Conservation (phyloP, 768 basidiomycete genomes). For the Trametes cinnabarina region DNA sequence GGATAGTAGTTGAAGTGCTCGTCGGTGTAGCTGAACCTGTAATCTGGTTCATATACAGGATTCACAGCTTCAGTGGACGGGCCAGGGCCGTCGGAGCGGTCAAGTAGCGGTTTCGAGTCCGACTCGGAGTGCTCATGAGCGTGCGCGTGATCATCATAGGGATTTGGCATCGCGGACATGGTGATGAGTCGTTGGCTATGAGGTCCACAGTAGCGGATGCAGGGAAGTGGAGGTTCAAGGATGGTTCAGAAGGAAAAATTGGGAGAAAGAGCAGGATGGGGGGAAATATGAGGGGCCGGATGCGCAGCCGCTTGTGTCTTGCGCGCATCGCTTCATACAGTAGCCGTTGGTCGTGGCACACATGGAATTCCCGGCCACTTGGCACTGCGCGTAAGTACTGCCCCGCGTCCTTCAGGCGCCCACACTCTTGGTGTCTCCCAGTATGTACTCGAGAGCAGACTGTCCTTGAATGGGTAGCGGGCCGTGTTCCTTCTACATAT, state of each 20-base stretch:
- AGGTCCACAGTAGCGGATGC: not conserved
- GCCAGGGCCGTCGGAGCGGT: not conserved
- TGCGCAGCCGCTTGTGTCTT: not conserved
- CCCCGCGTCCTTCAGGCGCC: conserved; percentile 3
- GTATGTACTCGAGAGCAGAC: no score
- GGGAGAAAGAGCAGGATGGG: not conserved
- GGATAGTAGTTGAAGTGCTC: conserved; percentile 19
- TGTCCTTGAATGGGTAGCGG: no score
- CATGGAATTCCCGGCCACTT: conserved; percentile 8
- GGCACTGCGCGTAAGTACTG: conserved; percentile 7
- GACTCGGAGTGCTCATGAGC: conserved; percentile 12
- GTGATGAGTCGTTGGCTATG: conserved; percentile 6
- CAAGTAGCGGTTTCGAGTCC: conserved; percentile 13
- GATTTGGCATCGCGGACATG: conserved; percentile 13
- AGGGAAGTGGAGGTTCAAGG: not conserved
- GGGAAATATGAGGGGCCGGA: not conserved
- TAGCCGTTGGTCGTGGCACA: conserved; percentile 1
- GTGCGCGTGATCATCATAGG: conserved; percentile 10
- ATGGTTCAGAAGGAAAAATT: not conserved
- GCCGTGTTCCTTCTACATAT: no score
- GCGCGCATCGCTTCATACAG: conserved; percentile 12
- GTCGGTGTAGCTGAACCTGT: conserved; percentile 17
- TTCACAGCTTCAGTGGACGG: not conserved
- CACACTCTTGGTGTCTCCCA: no score
- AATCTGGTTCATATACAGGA: conserved; percentile 12